Base-by-base conservation (phyloP, 257 asterid genomes). In the Anisodus acutangulus region DNA sequence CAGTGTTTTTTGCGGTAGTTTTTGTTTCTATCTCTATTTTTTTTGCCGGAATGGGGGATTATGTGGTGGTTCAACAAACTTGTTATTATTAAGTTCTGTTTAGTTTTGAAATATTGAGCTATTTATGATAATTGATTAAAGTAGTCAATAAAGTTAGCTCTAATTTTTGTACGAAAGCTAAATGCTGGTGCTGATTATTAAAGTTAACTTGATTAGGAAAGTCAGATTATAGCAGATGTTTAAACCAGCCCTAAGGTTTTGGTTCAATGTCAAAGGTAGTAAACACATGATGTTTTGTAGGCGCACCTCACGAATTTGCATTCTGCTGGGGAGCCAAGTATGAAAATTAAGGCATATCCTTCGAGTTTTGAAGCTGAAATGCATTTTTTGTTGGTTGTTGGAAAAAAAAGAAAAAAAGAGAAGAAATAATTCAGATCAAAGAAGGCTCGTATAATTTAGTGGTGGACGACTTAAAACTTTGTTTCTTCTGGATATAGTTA, bases 251-350 rank as follows among this genome's bases (percentile, higher is more conserved):
- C 43, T 31, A 15, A 35, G 64, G 82, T 15, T 78, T 53, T 9
- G 66, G 62, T 78, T 78, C 63, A 78, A 4, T 15, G 82, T 26
- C 45, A 68, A 66, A 31, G n/a, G 45, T 12, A 66, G 72, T 66
- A n/a, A 11, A 12, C 45, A 12, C 72, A 2, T 26, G 8, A 26
- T 66, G 9, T 31, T 10, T 31, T 31, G 2, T 31, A 31, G 72
- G 9, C 1, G 72, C 8, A 66, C 2, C 3, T 31, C 70, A 22
- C 39, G 16, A 26, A 11, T 26, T 26, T 64, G 43, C 12, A 26
- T 64, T 64, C 13, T 19, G 37, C 31, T 19, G 37, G 68, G 4
- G 70, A 64, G 26, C 70, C 70, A 9, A 26, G 70, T 9, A 31
- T 64, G 63, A 17, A 16, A n/a, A 19, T 19, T 58, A 58, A 54